Evolutionary conservation across 257 asterid genomes (phyloP), one percentile per base, ranked within the genome.

Genomic region (Paraleonurus japonicus): DNA sequence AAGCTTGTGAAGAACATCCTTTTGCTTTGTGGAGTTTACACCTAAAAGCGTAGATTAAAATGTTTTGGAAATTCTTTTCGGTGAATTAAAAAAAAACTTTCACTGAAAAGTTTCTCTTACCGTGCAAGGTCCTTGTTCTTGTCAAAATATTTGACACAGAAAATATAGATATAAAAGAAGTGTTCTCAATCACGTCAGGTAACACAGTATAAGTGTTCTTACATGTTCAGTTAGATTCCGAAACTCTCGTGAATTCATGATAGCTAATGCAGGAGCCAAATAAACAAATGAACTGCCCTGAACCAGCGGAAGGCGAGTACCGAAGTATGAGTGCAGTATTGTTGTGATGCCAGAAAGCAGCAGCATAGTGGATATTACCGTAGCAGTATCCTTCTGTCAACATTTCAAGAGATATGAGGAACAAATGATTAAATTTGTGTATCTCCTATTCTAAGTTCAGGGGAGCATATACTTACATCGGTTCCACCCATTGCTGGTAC

Each of bases 401-500:
- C 61, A 69, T 84, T 67, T 58, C 37, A 69, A 13, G 33, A 67
- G 37, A 22, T 28, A 75, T 72, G 50, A 74, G 76, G 67, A 79
- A 68, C 30, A 55, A 33, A 68, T 39, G 24, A 75, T 58, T 45
- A 60, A 9, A 19, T 68, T 37, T 35, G 11, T 19, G 7, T 4
- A 73, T 48, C 53, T 78, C 28, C 4, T 60, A 43, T 41, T 61
- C 24, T 50, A 35, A 70, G 76, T 45, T 65, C 66, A n/a, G 43
- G 28, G 32, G 57, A 45, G 76, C 35, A 72, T 27, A 67, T 33
- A 69, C 98, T 91, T 88, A 95, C 98, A 78, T 95, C 98, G 54
- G 95, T 88, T 83, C 99, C 99, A 20, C 98, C 99, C 98, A 95
- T 91, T 64, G 90, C 81, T 61, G 98, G 99, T 48, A 95, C 95